Evolutionary conservation across 1,284 basidiomycete species (phyloP).

Genomic region (Cryptococcus sp.): DNA sequence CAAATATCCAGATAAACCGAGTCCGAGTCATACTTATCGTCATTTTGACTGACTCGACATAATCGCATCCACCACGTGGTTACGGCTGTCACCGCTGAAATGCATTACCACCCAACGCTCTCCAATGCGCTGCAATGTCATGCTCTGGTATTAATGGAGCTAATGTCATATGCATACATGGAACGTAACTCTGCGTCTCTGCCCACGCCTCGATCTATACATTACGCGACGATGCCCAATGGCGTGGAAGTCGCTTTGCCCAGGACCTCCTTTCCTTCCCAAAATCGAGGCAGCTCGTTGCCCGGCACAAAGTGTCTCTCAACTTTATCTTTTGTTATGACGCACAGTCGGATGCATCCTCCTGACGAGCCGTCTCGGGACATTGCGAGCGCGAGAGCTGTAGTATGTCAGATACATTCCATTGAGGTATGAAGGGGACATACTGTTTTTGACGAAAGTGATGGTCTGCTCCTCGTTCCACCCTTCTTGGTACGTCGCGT

Average conservation of each 20-base stretch:
- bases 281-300: constrained; percentile 71
- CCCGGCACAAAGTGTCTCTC: constrained; percentile 96
- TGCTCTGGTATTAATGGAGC: neutral
- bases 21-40: too few relatives aligned
- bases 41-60: too few relatives aligned
- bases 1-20: too few relatives aligned
- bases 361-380: constrained; percentile 96
- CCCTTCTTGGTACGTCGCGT: constrained; percentile 95
- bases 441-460: constrained; percentile 94
- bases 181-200: neutral
- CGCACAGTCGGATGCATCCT: constrained; percentile 94
- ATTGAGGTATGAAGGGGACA: neutral
- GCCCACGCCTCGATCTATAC: neutral
- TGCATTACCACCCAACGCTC: too few relatives aligned
- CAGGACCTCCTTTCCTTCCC: constrained; percentile 50
- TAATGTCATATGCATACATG: constrained; percentile 11
- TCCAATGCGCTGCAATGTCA: too few relatives aligned
- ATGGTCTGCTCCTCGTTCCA: constrained; percentile 90
- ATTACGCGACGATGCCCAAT: too few relatives aligned
- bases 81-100: too few relatives aligned
- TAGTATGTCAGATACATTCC: neutral
- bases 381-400: constrained; percentile 95
- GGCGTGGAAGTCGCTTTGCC: constrained; percentile 11
- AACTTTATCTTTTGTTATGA: constrained; percentile 89
- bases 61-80: too few relatives aligned